Percentiles rank a stretch among this genome's conserved stretches.
These are phyloP conservation scores for Avena insularis DNA, from an alignment of 176 grass and related monocot genomes.

Conservation along the genomic window DNA sequence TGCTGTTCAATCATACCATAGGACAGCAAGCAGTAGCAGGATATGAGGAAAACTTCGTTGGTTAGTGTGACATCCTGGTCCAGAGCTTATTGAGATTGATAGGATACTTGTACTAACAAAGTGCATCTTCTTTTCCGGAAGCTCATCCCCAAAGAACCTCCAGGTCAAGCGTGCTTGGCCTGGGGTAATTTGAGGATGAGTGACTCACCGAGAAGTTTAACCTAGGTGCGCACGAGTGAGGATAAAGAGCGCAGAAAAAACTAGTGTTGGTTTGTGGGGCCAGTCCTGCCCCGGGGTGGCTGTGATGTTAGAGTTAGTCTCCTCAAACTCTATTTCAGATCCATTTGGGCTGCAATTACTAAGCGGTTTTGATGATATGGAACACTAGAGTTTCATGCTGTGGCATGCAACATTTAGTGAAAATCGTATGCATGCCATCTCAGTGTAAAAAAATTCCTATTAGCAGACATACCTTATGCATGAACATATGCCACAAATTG, in stretches of 20 bases:
- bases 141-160: no score
- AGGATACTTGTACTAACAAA: no score
- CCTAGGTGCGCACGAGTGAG: no score
- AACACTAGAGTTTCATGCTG: neutral
- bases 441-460: neutral
- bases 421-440: neutral
- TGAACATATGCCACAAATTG: neutral
- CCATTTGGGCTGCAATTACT: neutral
- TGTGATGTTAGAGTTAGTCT: neutral
- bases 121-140: no score
- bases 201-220: no score
- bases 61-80: neutral
- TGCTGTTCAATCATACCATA: neutral
- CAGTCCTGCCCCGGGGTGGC: no score
- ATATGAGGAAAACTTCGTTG: neutral
- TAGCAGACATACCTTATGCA: neutral
- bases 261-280: no score
- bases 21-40: neutral
- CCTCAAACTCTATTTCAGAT: neutral
- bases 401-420: neutral
- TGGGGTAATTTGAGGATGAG: no score
- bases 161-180: no score
- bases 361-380: conserved; percentile 8
- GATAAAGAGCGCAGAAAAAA: no score
- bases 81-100: no score